These are phyloP conservation scores for Phtheirospermum japonicum DNA, from an alignment of 257 asterid species.

Conservation along the genomic window DNA sequence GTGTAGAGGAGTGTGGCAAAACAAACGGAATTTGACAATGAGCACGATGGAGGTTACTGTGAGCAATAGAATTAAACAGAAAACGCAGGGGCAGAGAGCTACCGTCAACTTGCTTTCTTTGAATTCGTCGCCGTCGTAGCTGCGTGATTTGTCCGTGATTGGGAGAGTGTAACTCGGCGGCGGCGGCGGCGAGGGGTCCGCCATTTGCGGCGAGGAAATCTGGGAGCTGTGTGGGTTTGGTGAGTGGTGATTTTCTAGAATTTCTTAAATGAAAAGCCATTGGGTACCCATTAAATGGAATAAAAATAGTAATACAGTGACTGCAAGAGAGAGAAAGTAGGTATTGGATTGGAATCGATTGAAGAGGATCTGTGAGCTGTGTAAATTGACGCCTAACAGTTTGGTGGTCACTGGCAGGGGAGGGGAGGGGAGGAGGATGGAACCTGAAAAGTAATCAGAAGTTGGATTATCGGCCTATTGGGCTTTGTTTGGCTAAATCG, in stretches of 20 bases:
- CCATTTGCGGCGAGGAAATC: conserved; percentile 39
- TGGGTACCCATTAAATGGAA: conserved; percentile 33
- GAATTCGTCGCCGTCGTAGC: conserved; percentile 42
- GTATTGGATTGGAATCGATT: too few relatives aligned
- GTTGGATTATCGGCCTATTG: too few relatives aligned
- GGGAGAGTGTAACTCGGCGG: conserved; percentile 32
- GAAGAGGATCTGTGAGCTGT: too few relatives aligned
- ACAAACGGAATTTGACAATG: conserved; percentile 63
- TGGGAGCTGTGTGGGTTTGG: conserved; percentile 14
- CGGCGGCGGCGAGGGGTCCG: conserved; percentile 37
- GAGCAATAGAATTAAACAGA: conserved; percentile 53
- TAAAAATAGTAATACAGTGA: background rate
- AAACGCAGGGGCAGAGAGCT: conserved; percentile 78
- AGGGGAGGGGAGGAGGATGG: too few relatives aligned
- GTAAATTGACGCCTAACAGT: too few relatives aligned
- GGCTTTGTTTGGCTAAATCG: too few relatives aligned
- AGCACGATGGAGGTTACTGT: conserved; percentile 47
- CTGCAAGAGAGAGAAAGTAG: too few relatives aligned
- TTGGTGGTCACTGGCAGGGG: too few relatives aligned
- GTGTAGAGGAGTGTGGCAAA: conserved; percentile 80
- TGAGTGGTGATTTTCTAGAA: conserved; percentile 23
- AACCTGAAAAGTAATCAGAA: too few relatives aligned
- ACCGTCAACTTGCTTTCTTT: conserved; percentile 57
- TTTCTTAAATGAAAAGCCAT: conserved; percentile 40
- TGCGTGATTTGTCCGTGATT: conserved; percentile 32